Conservation (phyloP, 495 filamentous ascomycete genomes). For the Opeltia flavorubescens region DNA sequence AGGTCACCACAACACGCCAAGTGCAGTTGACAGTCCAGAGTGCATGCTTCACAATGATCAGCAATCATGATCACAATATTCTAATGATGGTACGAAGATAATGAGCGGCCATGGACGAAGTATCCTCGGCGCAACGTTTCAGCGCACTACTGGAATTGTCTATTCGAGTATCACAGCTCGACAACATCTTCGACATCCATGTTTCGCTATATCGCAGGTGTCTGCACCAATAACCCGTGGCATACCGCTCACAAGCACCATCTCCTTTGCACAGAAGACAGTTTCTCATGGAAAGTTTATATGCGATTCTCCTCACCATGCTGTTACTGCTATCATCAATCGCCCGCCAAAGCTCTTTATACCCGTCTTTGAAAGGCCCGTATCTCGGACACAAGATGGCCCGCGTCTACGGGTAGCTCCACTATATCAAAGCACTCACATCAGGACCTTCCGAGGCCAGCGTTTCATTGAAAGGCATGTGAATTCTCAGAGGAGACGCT, state of each 20-base stretch:
- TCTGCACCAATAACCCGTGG: too few relatives aligned
- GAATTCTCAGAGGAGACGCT: not conserved
- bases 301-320: too few relatives aligned
- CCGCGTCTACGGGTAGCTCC: not conserved
- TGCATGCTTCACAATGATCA: too few relatives aligned
- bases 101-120: slow-evolving; percentile 42
- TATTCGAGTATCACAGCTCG: not conserved
- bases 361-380: too few relatives aligned
- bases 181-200: not conserved
- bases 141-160: not conserved
- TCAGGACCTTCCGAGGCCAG: not conserved
- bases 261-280: too few relatives aligned
- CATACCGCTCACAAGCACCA: too few relatives aligned
- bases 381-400: not conserved
- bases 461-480: not conserved
- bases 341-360: too few relatives aligned
- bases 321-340: too few relatives aligned
- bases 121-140: slow-evolving; percentile 26
- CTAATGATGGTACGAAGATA: too few relatives aligned
- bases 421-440: not conserved
- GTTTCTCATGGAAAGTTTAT: too few relatives aligned
- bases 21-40: too few relatives aligned
- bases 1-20: too few relatives aligned
- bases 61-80: slow-evolving; percentile 16
- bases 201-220: not conserved